phyloP scores from a whole-genome alignment of 2,329 filamentous ascomycete genomes.

The Lachnellula cervina region DNA sequence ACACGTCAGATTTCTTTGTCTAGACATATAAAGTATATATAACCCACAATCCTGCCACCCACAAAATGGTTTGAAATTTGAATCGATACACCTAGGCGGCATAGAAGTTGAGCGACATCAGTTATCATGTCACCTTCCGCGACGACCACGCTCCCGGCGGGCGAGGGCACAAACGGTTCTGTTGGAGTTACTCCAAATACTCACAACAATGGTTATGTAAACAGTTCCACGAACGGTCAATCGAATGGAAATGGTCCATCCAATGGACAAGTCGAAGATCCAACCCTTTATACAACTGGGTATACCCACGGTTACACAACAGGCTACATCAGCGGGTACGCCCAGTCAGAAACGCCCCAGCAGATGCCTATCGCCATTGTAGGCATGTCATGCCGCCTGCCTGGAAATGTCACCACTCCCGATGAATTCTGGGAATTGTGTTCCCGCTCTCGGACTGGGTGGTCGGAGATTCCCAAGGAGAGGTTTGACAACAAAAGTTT shows the following conservation, averaged over 20 bases:
- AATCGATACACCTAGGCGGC: conserved; percentile 14
- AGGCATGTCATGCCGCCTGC: conserved; percentile 37
- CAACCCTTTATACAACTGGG: conserved; percentile 13
- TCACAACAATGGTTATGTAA: conserved; percentile 21
- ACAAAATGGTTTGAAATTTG: neutral
- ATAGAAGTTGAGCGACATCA: conserved; percentile 26
- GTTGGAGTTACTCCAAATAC: conserved; percentile 12
- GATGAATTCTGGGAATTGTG: conserved; percentile 35
- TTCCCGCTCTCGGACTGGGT: conserved; percentile 32
- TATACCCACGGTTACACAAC: conserved; percentile 25
- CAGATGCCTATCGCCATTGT: conserved; percentile 34
- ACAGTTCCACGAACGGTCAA: neutral
- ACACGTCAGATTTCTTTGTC: neutral
- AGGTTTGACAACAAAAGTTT: conserved; percentile 47
- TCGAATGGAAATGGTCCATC: conserved; percentile 2
- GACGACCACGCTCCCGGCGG: conserved; percentile 4
- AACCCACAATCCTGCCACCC: neutral
- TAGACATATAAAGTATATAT: neutral
- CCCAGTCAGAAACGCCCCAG: conserved; percentile 11
- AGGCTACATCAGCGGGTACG: conserved; percentile 18
- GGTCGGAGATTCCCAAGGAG: conserved; percentile 25
- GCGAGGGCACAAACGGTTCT: conserved; percentile 4
- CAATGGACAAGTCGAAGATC: neutral
- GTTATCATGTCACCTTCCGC: conserved; percentile 29
- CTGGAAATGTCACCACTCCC: conserved; percentile 33